Percentiles rank a stretch among this genome's conserved stretches.
These are phyloP conservation scores for Taphrina deformans DNA, from an alignment of 1,139 yeast genomes.

Conservation along the genomic window DNA sequence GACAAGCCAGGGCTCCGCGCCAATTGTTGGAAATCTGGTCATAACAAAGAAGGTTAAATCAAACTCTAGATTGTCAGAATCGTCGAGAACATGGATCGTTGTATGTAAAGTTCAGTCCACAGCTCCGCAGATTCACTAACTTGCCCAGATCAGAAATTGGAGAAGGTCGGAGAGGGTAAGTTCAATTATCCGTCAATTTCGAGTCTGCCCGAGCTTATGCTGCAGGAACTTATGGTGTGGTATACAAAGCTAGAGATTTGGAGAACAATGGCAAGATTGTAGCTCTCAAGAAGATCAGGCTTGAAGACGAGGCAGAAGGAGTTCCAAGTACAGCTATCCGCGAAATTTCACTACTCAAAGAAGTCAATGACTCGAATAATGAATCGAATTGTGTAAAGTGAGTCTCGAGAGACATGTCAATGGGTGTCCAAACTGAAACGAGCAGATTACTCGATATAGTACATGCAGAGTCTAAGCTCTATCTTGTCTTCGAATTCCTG, in stretches of 20 bases:
- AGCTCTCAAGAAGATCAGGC: constrained; percentile 88
- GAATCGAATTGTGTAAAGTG: constrained; percentile 53
- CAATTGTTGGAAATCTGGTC: background rate
- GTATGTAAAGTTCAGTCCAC: background rate
- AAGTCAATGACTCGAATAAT: constrained; percentile 87
- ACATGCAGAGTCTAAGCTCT: constrained; percentile 92
- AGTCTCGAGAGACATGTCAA: background rate
- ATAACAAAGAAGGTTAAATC: background rate
- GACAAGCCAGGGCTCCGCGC: background rate
- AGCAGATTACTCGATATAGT: constrained; percentile 74
- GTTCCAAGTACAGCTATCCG: constrained; percentile 98
- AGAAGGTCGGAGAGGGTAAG: constrained; percentile 90
- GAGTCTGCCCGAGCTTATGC: background rate
- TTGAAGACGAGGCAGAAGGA: constrained; percentile 98
- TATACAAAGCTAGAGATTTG: constrained; percentile 89
- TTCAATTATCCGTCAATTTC: background rate
- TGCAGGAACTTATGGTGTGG: constrained; percentile 90
- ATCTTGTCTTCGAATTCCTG: constrained; percentile 87
- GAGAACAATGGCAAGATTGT: constrained; percentile 84
- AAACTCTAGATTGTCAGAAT: too few species aligned
- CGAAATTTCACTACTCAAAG: constrained; percentile 90
- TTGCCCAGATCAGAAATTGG: constrained; percentile 67
- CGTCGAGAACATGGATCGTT: constrained; percentile 14
- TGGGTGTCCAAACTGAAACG: background rate
- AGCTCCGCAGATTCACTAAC: background rate